Conservation (phyloP, 805 yeast genomes). For the Brettanomyces nanus region DNA sequence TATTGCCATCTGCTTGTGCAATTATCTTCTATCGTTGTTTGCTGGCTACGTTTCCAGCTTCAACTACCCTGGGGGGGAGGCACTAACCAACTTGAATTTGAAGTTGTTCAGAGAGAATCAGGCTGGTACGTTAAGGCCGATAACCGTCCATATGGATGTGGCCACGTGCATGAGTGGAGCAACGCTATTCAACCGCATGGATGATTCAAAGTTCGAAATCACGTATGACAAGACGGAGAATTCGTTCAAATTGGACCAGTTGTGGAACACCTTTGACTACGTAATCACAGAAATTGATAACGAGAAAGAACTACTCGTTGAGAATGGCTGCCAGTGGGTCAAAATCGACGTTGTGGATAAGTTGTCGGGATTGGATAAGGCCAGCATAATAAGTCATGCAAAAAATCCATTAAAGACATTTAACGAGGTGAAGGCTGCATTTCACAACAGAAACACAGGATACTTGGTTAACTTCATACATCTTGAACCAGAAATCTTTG, state of each 20-base stretch:
- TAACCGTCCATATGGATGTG: conserved; percentile 65
- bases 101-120: conserved; percentile 5
- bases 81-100: conserved; percentile 45
- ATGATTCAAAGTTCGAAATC: conserved; percentile 19
- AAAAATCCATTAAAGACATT: conserved; percentile 8
- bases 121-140: conserved; percentile 5
- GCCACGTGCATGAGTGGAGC: conserved; percentile 86
- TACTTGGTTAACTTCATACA: conserved; percentile 5
- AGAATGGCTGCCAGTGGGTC: conserved; percentile 34
- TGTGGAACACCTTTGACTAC: conserved; percentile 33
- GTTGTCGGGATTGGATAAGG: conserved; percentile 31
- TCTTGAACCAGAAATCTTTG: conserved; percentile 11
- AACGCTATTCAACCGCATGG: conserved; percentile 52
- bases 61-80: conserved; percentile 89
- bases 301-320: conserved; percentile 15
- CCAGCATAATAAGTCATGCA: not conserved
- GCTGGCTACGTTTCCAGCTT: conserved; percentile 57
- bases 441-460: conserved; percentile 3
- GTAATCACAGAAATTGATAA: conserved; percentile 34
- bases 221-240: conserved; percentile 77
- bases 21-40: conserved; percentile 28
- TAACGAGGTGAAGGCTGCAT: not conserved
- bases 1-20: not conserved
- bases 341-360: conserved; percentile 31
- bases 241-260: conserved; percentile 21